phyloP scores from a whole-genome alignment of 2,329 filamentous ascomycete genomes.

The Zasmidium cellare region DNA sequence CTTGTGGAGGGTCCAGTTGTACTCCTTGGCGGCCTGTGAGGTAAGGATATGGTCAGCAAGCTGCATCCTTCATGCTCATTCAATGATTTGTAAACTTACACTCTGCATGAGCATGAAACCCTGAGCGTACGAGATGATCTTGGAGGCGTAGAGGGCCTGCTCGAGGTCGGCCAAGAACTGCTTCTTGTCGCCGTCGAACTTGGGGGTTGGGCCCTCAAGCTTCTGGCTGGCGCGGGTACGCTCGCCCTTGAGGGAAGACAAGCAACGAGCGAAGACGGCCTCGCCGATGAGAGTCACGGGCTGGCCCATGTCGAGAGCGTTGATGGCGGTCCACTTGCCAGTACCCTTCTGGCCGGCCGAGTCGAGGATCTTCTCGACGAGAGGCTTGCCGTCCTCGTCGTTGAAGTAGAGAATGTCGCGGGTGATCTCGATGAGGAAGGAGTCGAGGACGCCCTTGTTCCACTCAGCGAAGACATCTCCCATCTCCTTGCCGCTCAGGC shows the following conservation, averaged over 20 bases:
- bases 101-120: slow-evolving; percentile 99
- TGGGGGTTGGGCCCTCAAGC: slow-evolving; percentile 73
- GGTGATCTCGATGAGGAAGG: slow-evolving; percentile 99
- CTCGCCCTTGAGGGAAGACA: slow-evolving; percentile 93
- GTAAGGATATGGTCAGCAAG: slow-evolving; percentile 15
- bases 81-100: slow-evolving; percentile 56
- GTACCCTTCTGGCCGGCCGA: slow-evolving; percentile 99
- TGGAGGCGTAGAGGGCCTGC: slow-evolving; percentile 97
- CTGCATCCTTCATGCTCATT: background rate
- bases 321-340: slow-evolving; percentile 99
- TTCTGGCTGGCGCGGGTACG: slow-evolving; percentile 77
- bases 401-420: slow-evolving; percentile 98
- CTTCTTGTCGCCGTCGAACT: slow-evolving; percentile 86
- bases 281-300: slow-evolving; percentile 97
- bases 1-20: slow-evolving; percentile 99
- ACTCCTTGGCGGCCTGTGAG: slow-evolving; percentile 83
- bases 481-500: slow-evolving; percentile 88
- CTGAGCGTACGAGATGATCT: slow-evolving; percentile 99
- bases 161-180: slow-evolving; percentile 96
- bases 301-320: slow-evolving; percentile 97
- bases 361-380: slow-evolving; percentile 99
- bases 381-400: slow-evolving; percentile 92
- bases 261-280: slow-evolving; percentile 90
- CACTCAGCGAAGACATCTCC: slow-evolving; percentile 91
- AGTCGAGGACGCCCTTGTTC: slow-evolving; percentile 98